These are phyloP conservation scores for Trichosporon faecale DNA, from an alignment of 1,284 basidiomycete species.

Conservation along the genomic window DNA sequence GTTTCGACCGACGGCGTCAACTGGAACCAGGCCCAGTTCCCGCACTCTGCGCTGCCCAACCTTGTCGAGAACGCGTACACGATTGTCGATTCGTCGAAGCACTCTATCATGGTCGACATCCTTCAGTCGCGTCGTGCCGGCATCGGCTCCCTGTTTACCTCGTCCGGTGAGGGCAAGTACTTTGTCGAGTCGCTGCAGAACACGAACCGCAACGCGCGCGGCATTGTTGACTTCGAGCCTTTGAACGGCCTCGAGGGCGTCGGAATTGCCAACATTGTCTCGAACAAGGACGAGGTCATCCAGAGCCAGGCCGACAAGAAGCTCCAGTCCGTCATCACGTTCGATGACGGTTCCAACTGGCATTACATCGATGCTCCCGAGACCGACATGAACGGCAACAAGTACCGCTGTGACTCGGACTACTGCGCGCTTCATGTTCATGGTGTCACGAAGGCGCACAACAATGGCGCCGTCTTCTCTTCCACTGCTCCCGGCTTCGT, in stretches of 20 bases:
- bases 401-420: slow-evolving; percentile 51
- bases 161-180: slow-evolving; percentile 89
- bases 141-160: slow-evolving; percentile 88
- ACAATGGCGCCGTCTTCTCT: slow-evolving; percentile 88
- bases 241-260: slow-evolving; percentile 90
- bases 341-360: slow-evolving; percentile 89
- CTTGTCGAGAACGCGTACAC: slow-evolving; percentile 69
- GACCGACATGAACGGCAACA: slow-evolving; percentile 58
- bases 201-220: slow-evolving; percentile 81
- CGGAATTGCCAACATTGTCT: slow-evolving; percentile 81
- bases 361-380: slow-evolving; percentile 64
- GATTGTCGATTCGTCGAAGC: slow-evolving; percentile 85
- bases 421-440: slow-evolving; percentile 84
- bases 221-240: slow-evolving; percentile 91
- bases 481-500: slow-evolving; percentile 89
- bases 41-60: slow-evolving; percentile 49
- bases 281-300: slow-evolving; percentile 77
- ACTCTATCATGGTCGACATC: slow-evolving; percentile 92
- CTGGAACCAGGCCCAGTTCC: slow-evolving; percentile 59
- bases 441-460: slow-evolving; percentile 85
- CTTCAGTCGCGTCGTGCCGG: slow-evolving; percentile 68
- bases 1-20: slow-evolving; percentile 73
- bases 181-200: slow-evolving; percentile 88
- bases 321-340: slow-evolving; percentile 76
- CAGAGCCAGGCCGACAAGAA: slow-evolving; percentile 63